phyloP scores from a whole-genome alignment of 768 basidiomycete species.

The Leccinum pellstonianum region DNA sequence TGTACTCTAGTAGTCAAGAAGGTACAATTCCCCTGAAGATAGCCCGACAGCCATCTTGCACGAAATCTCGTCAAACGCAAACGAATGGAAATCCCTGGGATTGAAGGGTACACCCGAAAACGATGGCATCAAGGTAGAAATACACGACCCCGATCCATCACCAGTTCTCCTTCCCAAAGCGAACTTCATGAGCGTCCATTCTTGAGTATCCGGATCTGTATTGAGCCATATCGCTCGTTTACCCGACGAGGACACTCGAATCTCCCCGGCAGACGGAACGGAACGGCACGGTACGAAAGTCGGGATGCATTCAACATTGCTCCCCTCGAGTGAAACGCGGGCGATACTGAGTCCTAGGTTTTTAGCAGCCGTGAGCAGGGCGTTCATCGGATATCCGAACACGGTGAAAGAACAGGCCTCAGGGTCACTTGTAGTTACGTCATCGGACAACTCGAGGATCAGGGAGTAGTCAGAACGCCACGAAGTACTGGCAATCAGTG shows the following conservation, averaged over 20 bases:
- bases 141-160: slow-evolving; percentile 2
- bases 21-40: slow-evolving; percentile 52
- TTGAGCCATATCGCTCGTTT: slow-evolving; percentile 22
- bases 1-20: slow-evolving; percentile 36
- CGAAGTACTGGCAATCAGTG: slow-evolving; percentile 11
- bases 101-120: slow-evolving; percentile 53
- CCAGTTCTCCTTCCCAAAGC: slow-evolving; percentile 30
- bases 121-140: slow-evolving; percentile 41
- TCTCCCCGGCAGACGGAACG: slow-evolving; percentile 10
- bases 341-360: slow-evolving; percentile 5
- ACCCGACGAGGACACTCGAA: slow-evolving; percentile 20
- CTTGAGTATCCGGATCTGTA: slow-evolving; percentile 28
- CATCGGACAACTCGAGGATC: slow-evolving; percentile 17
- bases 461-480: slow-evolving; percentile 13
- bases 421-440: slow-evolving; percentile 2
- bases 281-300: slow-evolving; percentile 10
- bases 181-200: slow-evolving; percentile 51
- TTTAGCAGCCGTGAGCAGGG: background rate
- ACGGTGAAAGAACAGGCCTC: slow-evolving; percentile 14
- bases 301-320: background rate
- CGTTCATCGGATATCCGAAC: slow-evolving; percentile 6
- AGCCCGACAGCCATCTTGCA: slow-evolving; percentile 52
- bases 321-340: slow-evolving; percentile 16
- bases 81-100: slow-evolving; percentile 41
- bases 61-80: slow-evolving; percentile 56